These are phyloP conservation scores for Metarhizium sp. DNA, from an alignment of 2,329 filamentous ascomycete genomes.

Conservation along the genomic window DNA sequence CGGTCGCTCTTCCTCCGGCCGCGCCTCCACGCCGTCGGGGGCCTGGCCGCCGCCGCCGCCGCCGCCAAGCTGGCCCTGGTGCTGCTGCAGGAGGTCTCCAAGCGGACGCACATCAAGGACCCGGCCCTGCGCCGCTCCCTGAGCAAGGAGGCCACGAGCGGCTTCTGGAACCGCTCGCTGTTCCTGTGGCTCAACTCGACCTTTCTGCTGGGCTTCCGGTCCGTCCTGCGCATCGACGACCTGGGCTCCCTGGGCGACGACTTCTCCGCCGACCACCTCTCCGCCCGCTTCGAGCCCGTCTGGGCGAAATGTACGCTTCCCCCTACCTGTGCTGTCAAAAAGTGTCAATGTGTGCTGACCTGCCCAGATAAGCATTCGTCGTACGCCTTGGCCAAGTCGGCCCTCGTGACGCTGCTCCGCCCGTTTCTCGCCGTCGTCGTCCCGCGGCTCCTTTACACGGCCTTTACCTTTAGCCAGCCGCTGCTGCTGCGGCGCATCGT, in stretches of 20 bases:
- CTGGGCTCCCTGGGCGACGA: slow-evolving; percentile 16
- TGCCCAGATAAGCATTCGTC: not conserved
- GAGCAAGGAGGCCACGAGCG: slow-evolving; percentile 13
- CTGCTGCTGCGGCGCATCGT: slow-evolving; percentile 26
- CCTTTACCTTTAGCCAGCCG: slow-evolving; percentile 29
- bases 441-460: slow-evolving; percentile 19
- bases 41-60: slow-evolving; percentile 20
- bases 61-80: slow-evolving; percentile 23
- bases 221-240: slow-evolving; percentile 21
- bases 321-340: not conserved
- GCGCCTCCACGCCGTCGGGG: slow-evolving; percentile 12
- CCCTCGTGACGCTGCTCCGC: slow-evolving; percentile 4
- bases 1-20: slow-evolving; percentile 16
- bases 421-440: slow-evolving; percentile 13
- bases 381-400: slow-evolving; percentile 7
- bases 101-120: slow-evolving; percentile 1
- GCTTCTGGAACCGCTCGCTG: slow-evolving; percentile 14
- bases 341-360: not conserved
- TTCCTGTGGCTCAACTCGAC: slow-evolving; percentile 20
- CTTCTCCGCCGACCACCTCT: slow-evolving; percentile 4
- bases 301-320: slow-evolving; percentile 1
- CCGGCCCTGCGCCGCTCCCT: not conserved
- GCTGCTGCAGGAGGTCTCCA: slow-evolving; percentile 23
- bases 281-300: not conserved
- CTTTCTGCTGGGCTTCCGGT: slow-evolving; percentile 20